Conservation (phyloP, 306 rosid genomes). For the Vigna unguiculata region DNA sequence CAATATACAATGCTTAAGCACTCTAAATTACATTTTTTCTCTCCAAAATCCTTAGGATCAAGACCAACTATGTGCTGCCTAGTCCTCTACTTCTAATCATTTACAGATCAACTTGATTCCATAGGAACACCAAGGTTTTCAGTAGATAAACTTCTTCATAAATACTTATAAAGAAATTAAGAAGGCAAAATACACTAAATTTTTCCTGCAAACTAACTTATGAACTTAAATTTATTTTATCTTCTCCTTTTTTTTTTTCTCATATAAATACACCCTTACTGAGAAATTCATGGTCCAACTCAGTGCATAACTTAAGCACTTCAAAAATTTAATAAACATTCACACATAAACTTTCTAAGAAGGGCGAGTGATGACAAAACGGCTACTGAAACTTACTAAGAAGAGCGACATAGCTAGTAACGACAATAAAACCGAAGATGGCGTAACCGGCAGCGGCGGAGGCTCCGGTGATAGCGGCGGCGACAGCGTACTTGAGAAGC, state of each 20-base stretch:
- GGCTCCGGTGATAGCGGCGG: constrained; percentile 40
- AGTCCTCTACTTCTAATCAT: background rate
- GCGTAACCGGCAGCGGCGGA: background rate
- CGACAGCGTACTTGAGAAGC: too few relatives aligned
- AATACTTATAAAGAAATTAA: background rate
- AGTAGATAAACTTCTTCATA: background rate
- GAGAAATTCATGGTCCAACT: too few relatives aligned
- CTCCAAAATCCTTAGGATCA: background rate
- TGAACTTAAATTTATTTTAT: too few relatives aligned
- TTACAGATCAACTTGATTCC: background rate
- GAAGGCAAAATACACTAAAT: too few relatives aligned
- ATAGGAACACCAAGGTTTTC: background rate
- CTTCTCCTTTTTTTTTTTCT: too few relatives aligned
- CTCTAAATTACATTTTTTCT: background rate
- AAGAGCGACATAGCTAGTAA: too few relatives aligned
- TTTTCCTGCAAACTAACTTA: too few relatives aligned
- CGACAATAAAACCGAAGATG: too few relatives aligned
- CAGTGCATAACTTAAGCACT: too few relatives aligned
- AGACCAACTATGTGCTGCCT: background rate
- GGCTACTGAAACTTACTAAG: background rate
- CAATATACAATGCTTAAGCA: background rate
- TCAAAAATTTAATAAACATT: too few relatives aligned
- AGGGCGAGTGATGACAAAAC: background rate
- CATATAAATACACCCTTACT: too few relatives aligned
- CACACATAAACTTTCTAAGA: background rate